Evolutionary conservation across 1,284 basidiomycete genomes (phyloP).

Genomic region (Pseudozyma sp.): DNA sequence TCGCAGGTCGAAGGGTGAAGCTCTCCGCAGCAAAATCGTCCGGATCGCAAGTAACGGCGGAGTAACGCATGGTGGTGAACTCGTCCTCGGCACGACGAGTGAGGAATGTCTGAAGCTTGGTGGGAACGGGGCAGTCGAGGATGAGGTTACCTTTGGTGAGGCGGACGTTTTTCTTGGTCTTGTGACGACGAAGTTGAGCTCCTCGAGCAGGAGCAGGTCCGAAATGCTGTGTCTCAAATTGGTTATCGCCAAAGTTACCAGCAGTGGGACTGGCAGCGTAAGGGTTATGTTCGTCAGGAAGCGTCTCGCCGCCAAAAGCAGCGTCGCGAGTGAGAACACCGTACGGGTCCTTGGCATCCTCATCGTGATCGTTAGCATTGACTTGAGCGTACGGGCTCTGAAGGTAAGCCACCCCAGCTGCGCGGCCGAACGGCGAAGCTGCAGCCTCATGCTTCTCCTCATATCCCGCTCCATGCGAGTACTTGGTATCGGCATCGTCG

Average conservation of each 20-base stretch:
- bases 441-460: constrained; percentile 50
- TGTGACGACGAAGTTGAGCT: constrained; percentile 65
- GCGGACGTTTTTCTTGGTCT: constrained; percentile 69
- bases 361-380: constrained; percentile 16
- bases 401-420: constrained; percentile 21
- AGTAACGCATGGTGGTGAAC: constrained; percentile 78
- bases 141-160: constrained; percentile 69
- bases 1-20: constrained; percentile 86
- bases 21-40: constrained; percentile 87
- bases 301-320: constrained; percentile 20
- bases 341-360: constrained; percentile 26
- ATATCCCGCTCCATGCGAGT: constrained; percentile 31
- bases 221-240: constrained; percentile 64
- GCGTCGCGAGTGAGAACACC: constrained; percentile 30
- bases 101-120: constrained; percentile 72
- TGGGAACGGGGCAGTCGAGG: constrained; percentile 69
- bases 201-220: constrained; percentile 63
- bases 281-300: constrained; percentile 4
- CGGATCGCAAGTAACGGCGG: constrained; percentile 72
- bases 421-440: constrained; percentile 20
- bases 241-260: constrained; percentile 29
- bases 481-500: constrained; percentile 40
- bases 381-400: constrained; percentile 40
- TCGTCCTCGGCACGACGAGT: constrained; percentile 84
- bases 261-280: constrained; percentile 10